These are phyloP conservation scores for Firmiana major DNA, from an alignment of 345 rosid genomes.

Conservation along the genomic window DNA sequence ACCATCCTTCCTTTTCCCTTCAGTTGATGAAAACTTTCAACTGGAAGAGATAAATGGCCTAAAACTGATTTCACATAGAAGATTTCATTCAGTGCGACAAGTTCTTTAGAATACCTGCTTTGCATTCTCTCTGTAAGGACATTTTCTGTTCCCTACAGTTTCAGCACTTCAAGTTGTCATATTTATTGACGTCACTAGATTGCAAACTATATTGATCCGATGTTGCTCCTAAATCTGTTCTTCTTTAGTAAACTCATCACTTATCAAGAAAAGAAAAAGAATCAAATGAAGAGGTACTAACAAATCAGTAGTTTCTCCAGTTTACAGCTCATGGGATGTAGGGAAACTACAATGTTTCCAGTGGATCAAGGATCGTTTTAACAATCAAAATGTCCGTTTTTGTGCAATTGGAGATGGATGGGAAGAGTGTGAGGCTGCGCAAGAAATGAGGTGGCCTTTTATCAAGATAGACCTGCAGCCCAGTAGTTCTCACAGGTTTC, in stretches of 20 bases:
- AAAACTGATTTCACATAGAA: background rate
- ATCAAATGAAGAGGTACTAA: background rate
- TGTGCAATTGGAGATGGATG: conserved; percentile 86
- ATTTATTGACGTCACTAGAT: background rate
- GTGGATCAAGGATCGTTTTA: conserved; percentile 64
- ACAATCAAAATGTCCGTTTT: conserved; percentile 42
- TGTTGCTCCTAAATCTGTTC: background rate
- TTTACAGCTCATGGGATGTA: conserved; percentile 79
- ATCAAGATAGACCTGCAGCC: conserved; percentile 70
- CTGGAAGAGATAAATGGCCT: too few relatives aligned
- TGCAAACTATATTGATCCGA: background rate
- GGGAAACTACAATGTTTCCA: conserved; percentile 73
- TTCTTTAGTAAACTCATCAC: background rate
- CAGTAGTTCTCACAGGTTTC: conserved; percentile 61
- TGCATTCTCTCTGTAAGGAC: background rate
- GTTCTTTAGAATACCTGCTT: background rate
- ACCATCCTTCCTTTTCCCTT: too few relatives aligned
- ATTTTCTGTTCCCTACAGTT: background rate
- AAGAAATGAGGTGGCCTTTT: conserved; percentile 83
- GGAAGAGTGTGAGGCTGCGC: conserved; percentile 89
- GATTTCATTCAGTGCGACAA: background rate
- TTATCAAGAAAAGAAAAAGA: background rate
- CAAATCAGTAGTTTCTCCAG: conserved; percentile 27
- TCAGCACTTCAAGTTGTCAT: background rate
- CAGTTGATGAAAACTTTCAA: too few relatives aligned